Evolutionary conservation across 345 rosid species (phyloP).

Genomic region (Geranium rotundifolium): DNA sequence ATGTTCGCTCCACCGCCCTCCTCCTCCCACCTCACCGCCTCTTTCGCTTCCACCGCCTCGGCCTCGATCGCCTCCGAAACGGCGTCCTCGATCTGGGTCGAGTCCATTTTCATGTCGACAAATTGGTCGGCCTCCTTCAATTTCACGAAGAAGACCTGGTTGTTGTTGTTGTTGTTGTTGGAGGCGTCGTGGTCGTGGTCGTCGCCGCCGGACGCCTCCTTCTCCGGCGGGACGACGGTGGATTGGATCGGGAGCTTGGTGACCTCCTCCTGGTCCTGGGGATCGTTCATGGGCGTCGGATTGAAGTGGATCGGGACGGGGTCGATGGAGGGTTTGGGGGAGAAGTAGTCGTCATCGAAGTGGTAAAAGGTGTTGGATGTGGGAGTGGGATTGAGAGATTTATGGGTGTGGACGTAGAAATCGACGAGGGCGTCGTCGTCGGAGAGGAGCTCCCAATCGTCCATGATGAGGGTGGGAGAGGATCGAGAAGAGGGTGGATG

Average conservation of each 20-base stretch:
- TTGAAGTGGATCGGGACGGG: conserved; percentile 62
- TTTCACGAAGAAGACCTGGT: conserved; percentile 85
- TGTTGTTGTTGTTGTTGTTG: conserved; percentile 48
- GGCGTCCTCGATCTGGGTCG: conserved; percentile 43
- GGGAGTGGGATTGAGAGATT: conserved; percentile 18
- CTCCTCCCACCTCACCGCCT: conserved; percentile 29
- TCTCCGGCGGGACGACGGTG: conserved; percentile 8
- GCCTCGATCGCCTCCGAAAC: conserved; percentile 8
- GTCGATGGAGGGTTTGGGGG: conserved; percentile 32
- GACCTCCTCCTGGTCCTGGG: conserved; percentile 25
- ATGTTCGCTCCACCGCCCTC: conserved; percentile 33
- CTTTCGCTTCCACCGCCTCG: conserved; percentile 7
- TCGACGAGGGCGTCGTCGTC: conserved; percentile 32
- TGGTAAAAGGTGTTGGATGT: conserved; percentile 26
- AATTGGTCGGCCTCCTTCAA: conserved; percentile 73
- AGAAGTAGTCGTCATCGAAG: conserved; percentile 50
- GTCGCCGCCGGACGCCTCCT: background rate
- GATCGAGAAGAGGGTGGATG: conserved; percentile 2
- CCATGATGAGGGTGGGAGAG: conserved; percentile 27
- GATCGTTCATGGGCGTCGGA: conserved; percentile 18
- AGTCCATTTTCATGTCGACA: conserved; percentile 86
- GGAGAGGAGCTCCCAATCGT: conserved; percentile 86
- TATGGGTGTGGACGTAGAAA: conserved; percentile 28
- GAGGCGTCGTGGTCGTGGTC: conserved; percentile 15
- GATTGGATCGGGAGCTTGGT: conserved; percentile 24